Conservation (phyloP, 2,329 filamentous ascomycete species). For the Colletotrichum navitas region DNA sequence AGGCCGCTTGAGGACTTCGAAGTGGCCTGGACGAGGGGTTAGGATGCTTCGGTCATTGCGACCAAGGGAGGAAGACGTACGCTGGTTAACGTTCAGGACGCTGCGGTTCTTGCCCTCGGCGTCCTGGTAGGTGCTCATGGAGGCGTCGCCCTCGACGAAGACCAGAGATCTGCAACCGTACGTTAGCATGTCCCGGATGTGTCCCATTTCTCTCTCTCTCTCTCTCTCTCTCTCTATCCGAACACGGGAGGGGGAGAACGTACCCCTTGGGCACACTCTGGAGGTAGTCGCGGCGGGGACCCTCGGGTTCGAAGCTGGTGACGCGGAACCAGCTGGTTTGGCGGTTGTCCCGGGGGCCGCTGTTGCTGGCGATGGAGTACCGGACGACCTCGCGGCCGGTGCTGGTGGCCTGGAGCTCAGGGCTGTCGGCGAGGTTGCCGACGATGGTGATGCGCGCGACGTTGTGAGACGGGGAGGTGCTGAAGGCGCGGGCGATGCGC, state of each 20-base stretch:
- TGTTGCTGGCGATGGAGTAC: slow-evolving; percentile 80
- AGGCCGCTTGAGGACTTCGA: slow-evolving; percentile 62
- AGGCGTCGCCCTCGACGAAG: slow-evolving; percentile 86
- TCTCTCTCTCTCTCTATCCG: not conserved
- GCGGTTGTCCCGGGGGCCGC: slow-evolving; percentile 76
- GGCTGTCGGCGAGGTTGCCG: slow-evolving; percentile 83
- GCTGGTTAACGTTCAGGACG: slow-evolving; percentile 79
- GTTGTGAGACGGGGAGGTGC: slow-evolving; percentile 72
- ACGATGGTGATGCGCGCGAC: slow-evolving; percentile 88
- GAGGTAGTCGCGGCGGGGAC: slow-evolving; percentile 77
- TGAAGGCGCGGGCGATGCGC: slow-evolving; percentile 77
- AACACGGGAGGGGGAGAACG: slow-evolving; percentile 49
- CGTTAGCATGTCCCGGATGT: slow-evolving; percentile 8
- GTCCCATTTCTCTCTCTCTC: not conserved
- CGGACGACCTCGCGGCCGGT: slow-evolving; percentile 80
- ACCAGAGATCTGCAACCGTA: slow-evolving; percentile 73
- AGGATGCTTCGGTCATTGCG: slow-evolving; percentile 28
- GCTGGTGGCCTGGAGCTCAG: slow-evolving; percentile 79
- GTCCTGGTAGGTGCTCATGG: slow-evolving; percentile 75
- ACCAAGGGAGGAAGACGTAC: slow-evolving; percentile 66
- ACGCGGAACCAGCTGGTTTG: slow-evolving; percentile 90
- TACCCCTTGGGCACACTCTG: slow-evolving; percentile 86
- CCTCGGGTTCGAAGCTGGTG: slow-evolving; percentile 77
- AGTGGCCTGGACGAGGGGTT: slow-evolving; percentile 52
- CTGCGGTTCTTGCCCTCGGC: slow-evolving; percentile 76